Percentiles rank a stretch among this genome's conserved stretches.
Evolutionary conservation across 202 grass and related monocot genomes (phyloP).

Genomic region (Cymbopogon flexuosus): DNA sequence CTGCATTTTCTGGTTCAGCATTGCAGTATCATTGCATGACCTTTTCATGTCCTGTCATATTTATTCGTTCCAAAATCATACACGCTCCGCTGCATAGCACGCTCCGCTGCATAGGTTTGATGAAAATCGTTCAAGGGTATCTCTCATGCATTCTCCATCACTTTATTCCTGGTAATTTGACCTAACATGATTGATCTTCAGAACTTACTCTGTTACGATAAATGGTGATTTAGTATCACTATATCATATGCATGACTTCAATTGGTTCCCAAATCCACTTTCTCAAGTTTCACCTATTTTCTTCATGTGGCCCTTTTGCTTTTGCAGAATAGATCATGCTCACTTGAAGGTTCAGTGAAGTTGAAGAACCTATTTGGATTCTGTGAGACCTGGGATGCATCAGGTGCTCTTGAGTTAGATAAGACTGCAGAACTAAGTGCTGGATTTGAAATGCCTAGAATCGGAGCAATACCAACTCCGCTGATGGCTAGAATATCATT

Average conservation of each 20-base stretch:
- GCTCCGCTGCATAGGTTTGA: not conserved
- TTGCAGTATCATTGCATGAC: not conserved
- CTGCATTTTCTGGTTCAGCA: not conserved
- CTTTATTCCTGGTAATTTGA: not conserved
- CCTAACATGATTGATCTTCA: not conserved
- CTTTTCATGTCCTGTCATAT: not conserved
- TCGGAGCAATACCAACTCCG: constrained; percentile 60
- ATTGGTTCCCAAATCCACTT: not conserved
- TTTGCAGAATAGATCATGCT: constrained; percentile 58
- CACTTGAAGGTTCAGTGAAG: constrained; percentile 66
- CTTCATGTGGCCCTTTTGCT: not conserved
- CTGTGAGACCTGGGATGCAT: constrained; percentile 75
- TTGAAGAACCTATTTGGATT: constrained; percentile 83
- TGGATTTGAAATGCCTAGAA: constrained; percentile 57
- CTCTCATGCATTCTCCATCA: not conserved
- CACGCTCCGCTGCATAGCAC: not conserved
- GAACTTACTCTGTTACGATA: not conserved
- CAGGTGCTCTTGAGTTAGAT: constrained; percentile 58
- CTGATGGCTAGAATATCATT: constrained; percentile 55
- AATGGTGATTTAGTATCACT: not conserved
- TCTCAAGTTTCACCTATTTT: not conserved
- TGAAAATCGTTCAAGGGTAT: not conserved
- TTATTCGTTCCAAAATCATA: not conserved
- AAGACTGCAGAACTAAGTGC: constrained; percentile 53
- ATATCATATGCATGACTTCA: not conserved